A percentile compares a stretch with the other conserved stretches of the same genome.
Conservation (phyloP, 441 rosid genomes). For the Lepidium campestre region DNA sequence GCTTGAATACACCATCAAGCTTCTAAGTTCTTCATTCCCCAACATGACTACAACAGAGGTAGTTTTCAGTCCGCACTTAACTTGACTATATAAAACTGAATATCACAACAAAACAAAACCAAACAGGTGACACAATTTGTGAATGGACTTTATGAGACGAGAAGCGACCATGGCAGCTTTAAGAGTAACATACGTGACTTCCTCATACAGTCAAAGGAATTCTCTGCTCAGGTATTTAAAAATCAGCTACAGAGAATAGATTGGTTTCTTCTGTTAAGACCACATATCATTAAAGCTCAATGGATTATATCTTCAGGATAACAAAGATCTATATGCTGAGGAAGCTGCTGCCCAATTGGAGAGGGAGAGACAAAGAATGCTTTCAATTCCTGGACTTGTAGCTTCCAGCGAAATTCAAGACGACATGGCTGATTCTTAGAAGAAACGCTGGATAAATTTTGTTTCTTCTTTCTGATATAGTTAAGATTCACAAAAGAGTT, state of each 20-base stretch:
- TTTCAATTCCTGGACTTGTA: conserved; percentile 91
- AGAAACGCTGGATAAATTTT: neutral
- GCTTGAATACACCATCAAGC: conserved; percentile 89
- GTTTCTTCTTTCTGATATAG: neutral
- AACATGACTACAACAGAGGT: conserved; percentile 96
- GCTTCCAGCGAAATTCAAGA: conserved; percentile 97
- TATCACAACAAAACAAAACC: conserved; percentile 1
- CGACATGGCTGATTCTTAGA: conserved; percentile 87
- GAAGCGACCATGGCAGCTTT: conserved; percentile 62
- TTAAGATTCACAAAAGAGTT: neutral
- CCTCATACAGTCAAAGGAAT: conserved; percentile 87
- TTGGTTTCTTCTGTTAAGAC: neutral
- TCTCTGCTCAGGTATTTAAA: conserved; percentile 38
- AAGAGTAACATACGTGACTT: conserved; percentile 93
- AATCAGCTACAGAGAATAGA: neutral
- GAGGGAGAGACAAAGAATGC: conserved; percentile 91
- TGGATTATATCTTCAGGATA: conserved; percentile 53
- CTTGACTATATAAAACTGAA: neutral
- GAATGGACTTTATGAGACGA: conserved; percentile 73
- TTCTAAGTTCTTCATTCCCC: conserved; percentile 89
- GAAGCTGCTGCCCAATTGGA: conserved; percentile 95
- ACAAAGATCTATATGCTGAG: conserved; percentile 95
- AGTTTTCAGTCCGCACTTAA: neutral
- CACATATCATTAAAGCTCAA: neutral
- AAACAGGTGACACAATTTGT: conserved; percentile 88